These are phyloP conservation scores for Puccinia coronata DNA, from an alignment of 1,284 basidiomycete species.

Conservation along the genomic window DNA sequence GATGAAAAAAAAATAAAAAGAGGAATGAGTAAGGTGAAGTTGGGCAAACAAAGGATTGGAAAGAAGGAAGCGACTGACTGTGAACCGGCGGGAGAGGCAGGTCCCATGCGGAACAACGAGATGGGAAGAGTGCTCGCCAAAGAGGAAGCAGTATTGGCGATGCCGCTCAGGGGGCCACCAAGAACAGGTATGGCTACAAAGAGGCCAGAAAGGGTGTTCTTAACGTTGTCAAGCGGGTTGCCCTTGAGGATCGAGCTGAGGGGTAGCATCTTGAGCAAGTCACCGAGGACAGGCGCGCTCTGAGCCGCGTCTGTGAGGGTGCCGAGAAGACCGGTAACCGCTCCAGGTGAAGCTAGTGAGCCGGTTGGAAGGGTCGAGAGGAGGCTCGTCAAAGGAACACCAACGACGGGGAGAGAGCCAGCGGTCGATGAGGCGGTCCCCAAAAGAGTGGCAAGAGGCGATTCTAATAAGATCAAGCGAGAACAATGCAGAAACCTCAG, in stretches of 20 bases:
- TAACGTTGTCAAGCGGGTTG: not conserved
- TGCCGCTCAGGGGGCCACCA: not conserved
- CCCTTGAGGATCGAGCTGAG: constrained; percentile 6
- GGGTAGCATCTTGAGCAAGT: not conserved
- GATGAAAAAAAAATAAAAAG: too few species aligned
- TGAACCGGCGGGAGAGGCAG: not conserved
- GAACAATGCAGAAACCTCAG: too few species aligned
- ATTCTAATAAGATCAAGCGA: not conserved
- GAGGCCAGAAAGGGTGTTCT: constrained; percentile 1
- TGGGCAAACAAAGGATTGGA: not conserved
- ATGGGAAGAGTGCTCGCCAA: not conserved
- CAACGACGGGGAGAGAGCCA: not conserved
- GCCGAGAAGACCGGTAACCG: not conserved
- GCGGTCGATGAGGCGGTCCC: not conserved
- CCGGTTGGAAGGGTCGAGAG: not conserved
- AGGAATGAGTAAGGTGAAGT: not conserved
- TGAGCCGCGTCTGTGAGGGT: not conserved
- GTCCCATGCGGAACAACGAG: not conserved
- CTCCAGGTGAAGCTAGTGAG: not conserved
- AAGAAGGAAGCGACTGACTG: not conserved
- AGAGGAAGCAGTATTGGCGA: not conserved
- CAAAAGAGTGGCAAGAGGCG: not conserved
- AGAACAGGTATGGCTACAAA: not conserved
- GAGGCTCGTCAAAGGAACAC: not conserved
- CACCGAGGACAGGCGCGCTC: constrained; percentile 2